Evolutionary conservation across 345 rosid genomes (phyloP).

Genomic region (Acer yangbiense): DNA sequence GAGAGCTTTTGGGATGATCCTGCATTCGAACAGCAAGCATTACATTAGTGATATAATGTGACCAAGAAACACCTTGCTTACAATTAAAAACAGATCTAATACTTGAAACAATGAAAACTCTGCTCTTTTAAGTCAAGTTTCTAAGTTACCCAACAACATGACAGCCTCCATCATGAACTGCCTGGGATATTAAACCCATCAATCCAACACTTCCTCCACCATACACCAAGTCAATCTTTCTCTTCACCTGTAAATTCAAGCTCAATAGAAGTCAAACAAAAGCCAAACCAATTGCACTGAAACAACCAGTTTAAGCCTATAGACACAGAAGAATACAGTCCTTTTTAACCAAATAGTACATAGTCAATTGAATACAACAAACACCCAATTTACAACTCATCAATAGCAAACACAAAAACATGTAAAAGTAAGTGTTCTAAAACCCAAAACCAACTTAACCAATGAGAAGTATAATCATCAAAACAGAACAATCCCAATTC

Average conservation of each 20-base stretch:
- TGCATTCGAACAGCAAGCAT: slow-evolving; percentile 44
- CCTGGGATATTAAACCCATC: slow-evolving; percentile 91
- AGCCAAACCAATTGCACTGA: not conserved
- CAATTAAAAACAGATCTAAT: slow-evolving; percentile 11
- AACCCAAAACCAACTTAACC: slow-evolving; percentile 2
- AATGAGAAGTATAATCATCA: not conserved
- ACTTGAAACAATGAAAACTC: slow-evolving; percentile 19
- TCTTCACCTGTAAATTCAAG: slow-evolving; percentile 61
- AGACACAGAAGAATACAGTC: slow-evolving; percentile 5
- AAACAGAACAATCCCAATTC: slow-evolving; percentile 22
- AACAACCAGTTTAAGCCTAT: not conserved
- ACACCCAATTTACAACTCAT: slow-evolving; percentile 9
- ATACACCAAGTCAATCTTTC: slow-evolving; percentile 88
- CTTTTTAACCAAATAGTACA: slow-evolving; percentile 15
- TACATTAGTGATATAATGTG: slow-evolving; percentile 13
- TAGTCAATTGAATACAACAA: not conserved
- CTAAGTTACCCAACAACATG: slow-evolving; percentile 86
- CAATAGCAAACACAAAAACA: not conserved
- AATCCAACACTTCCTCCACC: slow-evolving; percentile 98
- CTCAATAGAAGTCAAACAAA: slow-evolving; percentile 9
- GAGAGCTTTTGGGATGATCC: slow-evolving; percentile 92
- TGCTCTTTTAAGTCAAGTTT: slow-evolving; percentile 14
- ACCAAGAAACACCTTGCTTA: slow-evolving; percentile 12
- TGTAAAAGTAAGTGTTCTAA: not conserved
- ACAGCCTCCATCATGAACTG: slow-evolving; percentile 83